Base-by-base conservation (phyloP, 2,329 filamentous ascomycete genomes). In the Beauveria scarabaeidicola region DNA sequence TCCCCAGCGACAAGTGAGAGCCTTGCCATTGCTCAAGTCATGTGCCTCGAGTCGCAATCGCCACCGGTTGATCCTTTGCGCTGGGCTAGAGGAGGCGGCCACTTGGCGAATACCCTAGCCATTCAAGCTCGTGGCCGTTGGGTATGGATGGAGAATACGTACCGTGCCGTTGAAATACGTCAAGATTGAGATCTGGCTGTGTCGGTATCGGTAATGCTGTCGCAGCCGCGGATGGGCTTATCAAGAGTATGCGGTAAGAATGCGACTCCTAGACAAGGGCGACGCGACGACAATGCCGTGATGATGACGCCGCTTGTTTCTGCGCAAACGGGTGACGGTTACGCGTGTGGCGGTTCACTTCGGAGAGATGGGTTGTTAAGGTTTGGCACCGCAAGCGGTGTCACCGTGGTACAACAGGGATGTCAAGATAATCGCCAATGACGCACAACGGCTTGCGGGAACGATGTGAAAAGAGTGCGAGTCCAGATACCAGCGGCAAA, bases 301-400 rank as follows among this genome's bases (percentile, higher is more conserved):
- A 19, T 25, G 46, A 25, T 36, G 47, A 15, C 11, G 48, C 48
- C 36, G 56, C 44, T 52, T 58, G 47, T 44, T 19, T 48, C 50
- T 46, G 56, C 25, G 48, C 56, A 58, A 58, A 46, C 56, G 56
- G 55, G 46, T 32, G 38, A 25, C 51, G 50, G 54, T 51, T 51
- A 47, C 55, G 55, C 46, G 23, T 41, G 56, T 46, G 56, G 48
- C 48, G 25, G 56, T 23, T 44, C 38, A 44, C 40, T 27, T 52
- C 48, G 48, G 56, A 44, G 55, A 58, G 44, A 43, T 38, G 43
- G 21, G 43, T 25, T 41, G 44, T 43, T 60, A 60, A 55, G 52
- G 52, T 60, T 60, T 60, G 41, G 52, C 51, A 54, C 43, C 52
- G 58, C 41, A 60, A 60, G 52, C 58, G 51, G 58, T 60, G 44